These are phyloP conservation scores for Jacaranda mimosifolia DNA, from an alignment of 257 asterid species.

Conservation along the genomic window DNA sequence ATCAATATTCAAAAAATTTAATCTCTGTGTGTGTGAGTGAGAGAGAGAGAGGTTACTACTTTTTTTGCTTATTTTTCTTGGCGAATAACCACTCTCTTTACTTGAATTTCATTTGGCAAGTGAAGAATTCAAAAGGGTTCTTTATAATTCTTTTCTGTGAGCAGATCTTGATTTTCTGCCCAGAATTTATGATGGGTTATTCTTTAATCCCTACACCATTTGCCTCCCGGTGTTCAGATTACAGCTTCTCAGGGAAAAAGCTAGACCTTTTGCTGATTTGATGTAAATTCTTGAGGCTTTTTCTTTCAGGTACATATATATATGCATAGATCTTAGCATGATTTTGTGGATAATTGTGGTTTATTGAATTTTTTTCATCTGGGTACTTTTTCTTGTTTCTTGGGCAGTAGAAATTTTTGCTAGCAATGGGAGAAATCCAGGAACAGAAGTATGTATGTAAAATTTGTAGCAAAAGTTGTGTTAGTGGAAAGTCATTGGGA, in stretches of 20 bases:
- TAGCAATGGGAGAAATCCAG: conserved; percentile 53
- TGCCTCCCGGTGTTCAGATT: conserved; percentile 4
- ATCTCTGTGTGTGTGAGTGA: neutral
- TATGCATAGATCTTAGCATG: conserved; percentile 27
- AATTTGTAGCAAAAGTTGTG: conserved; percentile 71
- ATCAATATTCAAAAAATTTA: conserved; percentile 25
- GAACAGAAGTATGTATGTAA: conserved; percentile 65
- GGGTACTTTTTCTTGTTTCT: conserved; percentile 37
- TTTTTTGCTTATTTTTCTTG: conserved; percentile 22
- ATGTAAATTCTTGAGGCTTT: neutral
- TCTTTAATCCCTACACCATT: conserved; percentile 26
- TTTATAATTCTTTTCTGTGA: conserved; percentile 7
- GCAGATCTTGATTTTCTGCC: conserved; percentile 43
- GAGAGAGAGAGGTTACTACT: neutral
- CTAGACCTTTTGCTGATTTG: conserved; percentile 41
- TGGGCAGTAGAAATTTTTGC: conserved; percentile 25
- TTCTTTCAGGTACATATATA: neutral
- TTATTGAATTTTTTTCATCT: conserved; percentile 41
- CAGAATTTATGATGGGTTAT: conserved; percentile 10
- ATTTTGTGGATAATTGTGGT: conserved; percentile 17
- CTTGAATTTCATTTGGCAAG: conserved; percentile 32
- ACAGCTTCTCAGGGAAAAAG: conserved; percentile 21
- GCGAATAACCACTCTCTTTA: conserved; percentile 42
- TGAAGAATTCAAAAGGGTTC: conserved; percentile 33
- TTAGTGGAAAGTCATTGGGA: conserved; percentile 84